phyloP scores from a whole-genome alignment of 2,329 filamentous ascomycete genomes.

The Pyrenochaeta sp. region DNA sequence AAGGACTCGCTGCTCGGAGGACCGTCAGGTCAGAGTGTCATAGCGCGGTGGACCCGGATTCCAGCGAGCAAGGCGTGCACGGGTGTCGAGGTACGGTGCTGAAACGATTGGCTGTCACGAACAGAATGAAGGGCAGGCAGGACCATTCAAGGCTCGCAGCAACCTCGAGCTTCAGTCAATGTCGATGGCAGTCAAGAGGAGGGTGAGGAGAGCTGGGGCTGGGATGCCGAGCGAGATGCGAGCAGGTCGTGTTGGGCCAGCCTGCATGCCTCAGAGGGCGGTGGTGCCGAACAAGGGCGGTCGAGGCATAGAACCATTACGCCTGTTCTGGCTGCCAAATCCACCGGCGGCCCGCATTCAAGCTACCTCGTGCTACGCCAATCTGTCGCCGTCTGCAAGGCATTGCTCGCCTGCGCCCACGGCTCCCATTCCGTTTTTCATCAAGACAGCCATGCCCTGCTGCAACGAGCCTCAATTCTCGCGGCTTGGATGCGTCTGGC shows the following conservation, averaged over 20 bases:
- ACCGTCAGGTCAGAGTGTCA: conserved; percentile 51
- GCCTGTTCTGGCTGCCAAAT: conserved; percentile 39
- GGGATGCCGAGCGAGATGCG: conserved; percentile 23
- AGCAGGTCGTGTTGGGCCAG: conserved; percentile 47
- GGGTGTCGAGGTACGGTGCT: conserved; percentile 47
- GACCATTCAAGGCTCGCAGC: conserved; percentile 20
- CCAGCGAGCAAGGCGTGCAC: conserved; percentile 47
- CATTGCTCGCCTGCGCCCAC: conserved; percentile 30
- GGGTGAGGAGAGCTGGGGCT: conserved; percentile 11
- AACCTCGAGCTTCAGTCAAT: conserved; percentile 10
- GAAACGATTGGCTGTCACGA: conserved; percentile 52
- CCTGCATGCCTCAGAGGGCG: conserved; percentile 39
- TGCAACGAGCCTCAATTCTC: conserved; percentile 5
- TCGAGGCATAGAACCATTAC: conserved; percentile 46
- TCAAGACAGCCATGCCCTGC: conserved; percentile 14
- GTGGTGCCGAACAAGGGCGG: conserved; percentile 47
- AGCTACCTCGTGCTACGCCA: conserved; percentile 44
- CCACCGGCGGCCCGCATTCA: conserved; percentile 40
- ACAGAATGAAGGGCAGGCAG: conserved; percentile 38
- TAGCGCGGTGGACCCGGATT: conserved; percentile 49
- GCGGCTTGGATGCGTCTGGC: conserved; percentile 1
- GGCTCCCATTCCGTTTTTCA: conserved; percentile 31
- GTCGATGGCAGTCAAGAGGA: too few relatives aligned
- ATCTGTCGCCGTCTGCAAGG: conserved; percentile 41
- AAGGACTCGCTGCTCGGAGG: conserved; percentile 43